Conservation (phyloP, 2,329 filamentous ascomycete genomes). For the Apiospora arundinis region DNA sequence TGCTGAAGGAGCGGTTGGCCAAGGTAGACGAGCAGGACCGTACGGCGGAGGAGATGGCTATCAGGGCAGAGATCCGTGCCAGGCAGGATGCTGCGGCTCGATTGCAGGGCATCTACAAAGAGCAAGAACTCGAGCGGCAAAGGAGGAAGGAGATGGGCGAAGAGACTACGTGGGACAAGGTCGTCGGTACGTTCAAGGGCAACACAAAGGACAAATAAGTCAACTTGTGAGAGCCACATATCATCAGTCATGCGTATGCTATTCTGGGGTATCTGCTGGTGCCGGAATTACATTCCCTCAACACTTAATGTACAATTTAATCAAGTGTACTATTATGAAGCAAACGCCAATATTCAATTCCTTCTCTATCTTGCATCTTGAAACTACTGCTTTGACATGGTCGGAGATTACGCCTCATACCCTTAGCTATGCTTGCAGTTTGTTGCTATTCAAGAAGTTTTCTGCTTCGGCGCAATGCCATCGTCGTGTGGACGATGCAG, state of each 20-base stretch:
- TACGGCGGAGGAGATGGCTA: conserved; percentile 66
- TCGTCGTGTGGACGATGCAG: no score
- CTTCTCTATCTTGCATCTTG: background rate
- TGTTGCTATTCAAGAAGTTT: background rate
- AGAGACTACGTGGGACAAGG: conserved; percentile 50
- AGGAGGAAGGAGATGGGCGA: conserved; percentile 63
- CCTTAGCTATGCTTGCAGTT: background rate
- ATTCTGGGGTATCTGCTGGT: background rate
- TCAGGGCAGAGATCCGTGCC: conserved; percentile 66
- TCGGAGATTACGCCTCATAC: background rate
- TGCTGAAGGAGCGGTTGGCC: conserved; percentile 61
- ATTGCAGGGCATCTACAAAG: conserved; percentile 61
- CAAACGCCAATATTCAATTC: background rate
- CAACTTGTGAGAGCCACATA: background rate
- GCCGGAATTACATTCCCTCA: background rate
- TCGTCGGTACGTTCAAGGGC: conserved; percentile 33
- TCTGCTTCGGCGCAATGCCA: no score
- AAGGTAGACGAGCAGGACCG: conserved; percentile 65
- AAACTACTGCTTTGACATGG: background rate
- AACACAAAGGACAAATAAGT: background rate
- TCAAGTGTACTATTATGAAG: conserved; percentile 4
- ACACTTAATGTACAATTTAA: background rate
- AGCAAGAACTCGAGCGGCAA: conserved; percentile 60
- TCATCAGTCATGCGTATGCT: background rate
- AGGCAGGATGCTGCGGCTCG: conserved; percentile 64